phyloP scores from a whole-genome alignment of 192 early-diverging fungal genomes.

The Podila epigama region DNA sequence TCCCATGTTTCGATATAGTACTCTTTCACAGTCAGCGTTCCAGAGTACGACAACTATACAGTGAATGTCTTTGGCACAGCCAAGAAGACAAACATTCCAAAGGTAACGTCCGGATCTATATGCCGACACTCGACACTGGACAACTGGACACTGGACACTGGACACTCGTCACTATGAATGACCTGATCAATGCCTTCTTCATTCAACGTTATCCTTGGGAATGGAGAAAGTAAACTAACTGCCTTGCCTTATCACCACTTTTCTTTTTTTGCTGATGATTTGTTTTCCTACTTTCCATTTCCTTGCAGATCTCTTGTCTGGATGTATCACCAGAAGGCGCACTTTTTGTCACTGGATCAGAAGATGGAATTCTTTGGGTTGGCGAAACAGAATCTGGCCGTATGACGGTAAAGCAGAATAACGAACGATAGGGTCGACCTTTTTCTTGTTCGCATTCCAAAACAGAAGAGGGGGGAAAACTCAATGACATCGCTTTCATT shows the following conservation, averaged over 20 bases:
- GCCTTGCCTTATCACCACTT: no score
- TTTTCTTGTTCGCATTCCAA: background rate
- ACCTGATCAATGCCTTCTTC: no score
- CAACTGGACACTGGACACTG: no score
- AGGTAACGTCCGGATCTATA: no score
- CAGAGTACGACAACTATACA: conserved; percentile 24
- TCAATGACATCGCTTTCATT: background rate
- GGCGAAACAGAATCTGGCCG: conserved; percentile 50
- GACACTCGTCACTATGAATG: no score
- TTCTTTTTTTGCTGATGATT: background rate
- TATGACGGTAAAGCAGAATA: conserved; percentile 36
- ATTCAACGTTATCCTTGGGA: no score
- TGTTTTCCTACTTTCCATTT: background rate
- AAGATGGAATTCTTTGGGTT: conserved; percentile 46
- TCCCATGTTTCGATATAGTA: conserved; percentile 22
- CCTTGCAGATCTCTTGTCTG: conserved; percentile 46
- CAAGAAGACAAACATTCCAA: conserved; percentile 16
- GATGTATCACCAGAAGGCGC: conserved; percentile 59
- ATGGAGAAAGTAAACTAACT: background rate
- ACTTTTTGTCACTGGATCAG: conserved; percentile 53
- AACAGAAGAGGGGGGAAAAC: background rate
- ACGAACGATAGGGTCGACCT: background rate
- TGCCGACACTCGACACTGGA: no score
- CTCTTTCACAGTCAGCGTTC: conserved; percentile 51
- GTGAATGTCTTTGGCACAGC: conserved; percentile 51